These are phyloP conservation scores for Scheffersomyces quercinus DNA, from an alignment of 1,139 yeast genomes.

Conservation along the genomic window DNA sequence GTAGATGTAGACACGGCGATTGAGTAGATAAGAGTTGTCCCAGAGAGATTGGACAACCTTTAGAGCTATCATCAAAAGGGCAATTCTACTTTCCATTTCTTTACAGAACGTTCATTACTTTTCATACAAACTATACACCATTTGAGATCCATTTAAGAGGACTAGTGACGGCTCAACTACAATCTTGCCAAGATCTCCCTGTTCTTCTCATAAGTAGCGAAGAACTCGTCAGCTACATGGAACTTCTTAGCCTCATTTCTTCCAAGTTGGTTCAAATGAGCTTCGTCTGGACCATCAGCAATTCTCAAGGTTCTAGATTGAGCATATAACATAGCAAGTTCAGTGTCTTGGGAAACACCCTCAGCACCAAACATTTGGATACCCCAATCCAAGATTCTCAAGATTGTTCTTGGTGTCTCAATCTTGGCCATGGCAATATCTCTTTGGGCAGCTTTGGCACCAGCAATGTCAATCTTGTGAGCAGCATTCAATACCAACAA, in stretches of 20 bases:
- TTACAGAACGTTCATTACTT: not conserved
- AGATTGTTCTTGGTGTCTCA: constrained; percentile 60
- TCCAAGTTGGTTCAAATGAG: constrained; percentile 64
- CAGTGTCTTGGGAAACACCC: constrained; percentile 66
- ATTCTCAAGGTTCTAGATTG: constrained; percentile 60
- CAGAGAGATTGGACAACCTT: no score
- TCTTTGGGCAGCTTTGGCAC: constrained; percentile 56
- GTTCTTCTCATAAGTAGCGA: constrained; percentile 24
- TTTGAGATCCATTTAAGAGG: not conserved
- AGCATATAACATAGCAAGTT: constrained; percentile 59
- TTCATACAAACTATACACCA: not conserved
- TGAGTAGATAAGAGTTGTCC: no score
- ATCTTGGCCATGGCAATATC: constrained; percentile 74
- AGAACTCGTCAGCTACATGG: constrained; percentile 33
- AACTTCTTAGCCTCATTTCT: constrained; percentile 43
- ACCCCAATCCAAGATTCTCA: constrained; percentile 62
- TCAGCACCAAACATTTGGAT: constrained; percentile 72
- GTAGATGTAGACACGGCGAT: no score
- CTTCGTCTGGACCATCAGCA: constrained; percentile 80
- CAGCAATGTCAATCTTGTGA: constrained; percentile 56
- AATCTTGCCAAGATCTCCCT: constrained; percentile 27
- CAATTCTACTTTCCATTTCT: not conserved
- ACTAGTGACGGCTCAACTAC: constrained; percentile 9
- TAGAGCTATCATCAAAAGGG: no score
- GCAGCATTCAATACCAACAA: constrained; percentile 67